phyloP scores from a whole-genome alignment of 495 filamentous ascomycete species.

The Penicillium crystallinum region DNA sequence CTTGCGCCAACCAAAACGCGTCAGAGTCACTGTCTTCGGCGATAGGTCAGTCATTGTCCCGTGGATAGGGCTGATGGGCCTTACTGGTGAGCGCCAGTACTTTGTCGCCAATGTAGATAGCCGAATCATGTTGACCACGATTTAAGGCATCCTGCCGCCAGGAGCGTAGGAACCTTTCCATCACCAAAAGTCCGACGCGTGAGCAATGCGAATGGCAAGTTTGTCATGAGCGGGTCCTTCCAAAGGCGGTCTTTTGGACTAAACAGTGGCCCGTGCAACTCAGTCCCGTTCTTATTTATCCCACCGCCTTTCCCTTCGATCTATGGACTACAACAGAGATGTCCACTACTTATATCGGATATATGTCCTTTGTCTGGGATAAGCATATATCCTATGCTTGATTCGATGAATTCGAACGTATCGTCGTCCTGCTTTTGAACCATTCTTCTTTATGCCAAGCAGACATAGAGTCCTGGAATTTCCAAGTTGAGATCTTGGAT shows the following conservation, averaged over 20 bases:
- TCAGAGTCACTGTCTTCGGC: conserved; percentile 75
- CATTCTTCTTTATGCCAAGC: too few species aligned
- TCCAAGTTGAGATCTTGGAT: too few species aligned
- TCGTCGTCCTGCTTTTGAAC: too few species aligned
- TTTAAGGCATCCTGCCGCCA: conserved; percentile 92
- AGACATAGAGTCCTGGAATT: too few species aligned
- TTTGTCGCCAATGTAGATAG: conserved; percentile 96
- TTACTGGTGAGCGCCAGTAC: conserved; percentile 87
- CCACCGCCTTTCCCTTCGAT: neutral
- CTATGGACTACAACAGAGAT: too few species aligned
- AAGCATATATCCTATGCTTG: too few species aligned
- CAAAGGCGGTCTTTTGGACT: conserved; percentile 8
- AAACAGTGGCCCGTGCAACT: conserved; percentile 23
- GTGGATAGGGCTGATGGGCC: neutral
- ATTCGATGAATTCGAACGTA: too few species aligned
- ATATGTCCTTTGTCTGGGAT: too few species aligned
- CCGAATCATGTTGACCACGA: conserved; percentile 91
- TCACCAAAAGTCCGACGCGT: conserved; percentile 30
- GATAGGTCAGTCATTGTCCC: conserved; percentile 13
- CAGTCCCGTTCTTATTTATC: neutral
- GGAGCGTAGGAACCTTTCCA: conserved; percentile 86
- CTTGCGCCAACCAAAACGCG: conserved; percentile 89
- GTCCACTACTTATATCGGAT: too few species aligned
- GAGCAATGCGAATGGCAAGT: conserved; percentile 2
- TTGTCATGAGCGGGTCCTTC: conserved; percentile 19